Evolutionary conservation across 2,329 filamentous ascomycete species (phyloP), one percentile per base, ranked within the genome.

Genomic region (Neonectria sp.): DNA sequence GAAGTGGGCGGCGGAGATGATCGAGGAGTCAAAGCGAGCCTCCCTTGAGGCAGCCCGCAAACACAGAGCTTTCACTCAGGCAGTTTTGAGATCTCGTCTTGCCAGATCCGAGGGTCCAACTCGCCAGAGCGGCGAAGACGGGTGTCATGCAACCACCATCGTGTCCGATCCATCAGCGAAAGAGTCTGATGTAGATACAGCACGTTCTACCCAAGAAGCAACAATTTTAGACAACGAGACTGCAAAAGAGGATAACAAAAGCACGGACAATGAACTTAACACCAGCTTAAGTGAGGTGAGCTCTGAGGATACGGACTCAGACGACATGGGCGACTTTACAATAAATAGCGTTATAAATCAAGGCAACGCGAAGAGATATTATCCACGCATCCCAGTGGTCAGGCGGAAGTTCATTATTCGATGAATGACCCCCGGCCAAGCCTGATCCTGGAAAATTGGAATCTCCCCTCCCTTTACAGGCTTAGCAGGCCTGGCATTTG

Each of bases 1-100:
- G 4, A 51, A 40, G 12, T 60, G 57, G 45, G 57, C 57, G n/a
- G 45, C 46, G n/a, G 57, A 60, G 3, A 51, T 52, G 15, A 51
- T 60, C 2, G 21, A 5, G 11, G 24, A 21, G 8, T 15, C 31
- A 2, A 24, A 35, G 7, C 48, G 6, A 37, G 9, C 35, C 12
- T 12, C 15, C 35, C 12, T 13, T 37, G 35, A 37, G 35, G 35
- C 12, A 37, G 13, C 12, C 12, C 35, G 35, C 12, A 37, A 37
- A 15, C 4, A 9, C 3, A 37, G 35, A 15, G 35, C 3, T 6
- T 15, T 11, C 9, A 3, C 3, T 11, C 8, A 33, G 31, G 31
- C 3, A 33, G 7, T 11, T 33, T 33, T 11, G 31, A 11, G 31
- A 33, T 33, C 7, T 11, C 3, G 13, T 13, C 2, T 5, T 37